These are phyloP conservation scores for Elaeis oleifera DNA, from an alignment of 202 grass and related monocot genomes.

Conservation along the genomic window DNA sequence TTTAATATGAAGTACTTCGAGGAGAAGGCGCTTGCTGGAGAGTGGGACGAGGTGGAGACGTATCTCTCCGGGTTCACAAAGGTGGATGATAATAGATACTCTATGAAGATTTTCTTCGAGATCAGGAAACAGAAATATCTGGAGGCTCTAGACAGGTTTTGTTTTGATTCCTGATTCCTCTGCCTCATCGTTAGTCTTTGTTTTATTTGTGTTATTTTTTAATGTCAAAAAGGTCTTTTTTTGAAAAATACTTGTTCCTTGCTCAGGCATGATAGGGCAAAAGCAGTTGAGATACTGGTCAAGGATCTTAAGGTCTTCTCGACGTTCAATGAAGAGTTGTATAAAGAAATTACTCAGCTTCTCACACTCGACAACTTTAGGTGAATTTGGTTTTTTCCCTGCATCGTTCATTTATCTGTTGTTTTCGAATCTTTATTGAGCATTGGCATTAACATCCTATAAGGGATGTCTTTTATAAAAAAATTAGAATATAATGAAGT, in stretches of 20 bases:
- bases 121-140: slow-evolving; percentile 99
- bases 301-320: slow-evolving; percentile 99
- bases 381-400: slow-evolving; percentile 25
- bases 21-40: slow-evolving; percentile 74
- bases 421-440: no score
- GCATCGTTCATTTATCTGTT: neutral
- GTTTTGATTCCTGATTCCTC: neutral
- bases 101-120: slow-evolving; percentile 99
- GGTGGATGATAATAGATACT: slow-evolving; percentile 97
- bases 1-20: slow-evolving; percentile 99
- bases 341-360: slow-evolving; percentile 99
- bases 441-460: no score
- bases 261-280: slow-evolving; percentile 86
- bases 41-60: slow-evolving; percentile 94
- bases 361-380: slow-evolving; percentile 96
- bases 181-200: neutral
- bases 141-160: slow-evolving; percentile 87
- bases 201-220: neutral
- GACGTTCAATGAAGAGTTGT: slow-evolving; percentile 94
- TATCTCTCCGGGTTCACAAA: slow-evolving; percentile 98
- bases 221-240: neutral
- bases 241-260: slow-evolving; percentile 4
- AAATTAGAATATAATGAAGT: no score
- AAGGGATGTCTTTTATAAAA: no score
- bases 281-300: slow-evolving; percentile 90